phyloP scores from a whole-genome alignment of 2,329 filamentous ascomycete species.

The Talaromyces piceae region DNA sequence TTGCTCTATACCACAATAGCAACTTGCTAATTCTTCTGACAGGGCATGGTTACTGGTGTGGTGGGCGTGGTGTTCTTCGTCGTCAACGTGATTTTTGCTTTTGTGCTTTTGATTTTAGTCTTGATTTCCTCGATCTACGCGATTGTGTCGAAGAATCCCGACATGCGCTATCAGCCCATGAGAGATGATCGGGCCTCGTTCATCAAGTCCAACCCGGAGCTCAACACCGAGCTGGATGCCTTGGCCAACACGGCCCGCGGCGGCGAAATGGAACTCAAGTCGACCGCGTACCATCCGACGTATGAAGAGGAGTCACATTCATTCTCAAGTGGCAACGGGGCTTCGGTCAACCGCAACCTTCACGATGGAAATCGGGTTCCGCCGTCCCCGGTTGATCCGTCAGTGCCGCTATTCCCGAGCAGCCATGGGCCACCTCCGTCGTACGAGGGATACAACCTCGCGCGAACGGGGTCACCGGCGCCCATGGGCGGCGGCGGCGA shows the following conservation, averaged over 20 bases:
- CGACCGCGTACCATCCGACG: conserved; percentile 50
- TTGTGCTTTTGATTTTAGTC: conserved; percentile 76
- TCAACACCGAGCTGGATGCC: conserved; percentile 83
- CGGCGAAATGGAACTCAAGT: conserved; percentile 49
- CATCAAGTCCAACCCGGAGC: conserved; percentile 88
- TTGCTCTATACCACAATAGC: neutral
- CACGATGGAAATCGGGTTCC: conserved; percentile 23
- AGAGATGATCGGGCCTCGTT: conserved; percentile 92
- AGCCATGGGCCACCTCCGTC: conserved; percentile 35
- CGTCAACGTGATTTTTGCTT: conserved; percentile 73
- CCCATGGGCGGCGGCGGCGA: conserved; percentile 10
- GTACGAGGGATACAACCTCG: conserved; percentile 18
- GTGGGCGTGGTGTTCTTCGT: conserved; percentile 87
- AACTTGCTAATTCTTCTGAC: conserved; percentile 7
- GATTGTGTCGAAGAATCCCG: conserved; percentile 86
- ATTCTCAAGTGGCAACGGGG: conserved; percentile 47
- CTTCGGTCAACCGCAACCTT: conserved; percentile 43
- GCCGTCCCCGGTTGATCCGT: conserved; percentile 42
- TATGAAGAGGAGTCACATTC: conserved; percentile 67
- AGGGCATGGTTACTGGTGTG: conserved; percentile 73
- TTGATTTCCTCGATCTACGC: conserved; percentile 70
- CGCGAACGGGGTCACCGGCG: conserved; percentile 5
- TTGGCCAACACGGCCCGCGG: conserved; percentile 82
- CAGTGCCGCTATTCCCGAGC: conserved; percentile 40
- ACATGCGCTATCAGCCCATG: conserved; percentile 94